Percentiles rank a stretch among this genome's conserved stretches.
Evolutionary conservation across 2,329 filamentous ascomycete species (phyloP).

Genomic region (Colletotrichum paranaense): DNA sequence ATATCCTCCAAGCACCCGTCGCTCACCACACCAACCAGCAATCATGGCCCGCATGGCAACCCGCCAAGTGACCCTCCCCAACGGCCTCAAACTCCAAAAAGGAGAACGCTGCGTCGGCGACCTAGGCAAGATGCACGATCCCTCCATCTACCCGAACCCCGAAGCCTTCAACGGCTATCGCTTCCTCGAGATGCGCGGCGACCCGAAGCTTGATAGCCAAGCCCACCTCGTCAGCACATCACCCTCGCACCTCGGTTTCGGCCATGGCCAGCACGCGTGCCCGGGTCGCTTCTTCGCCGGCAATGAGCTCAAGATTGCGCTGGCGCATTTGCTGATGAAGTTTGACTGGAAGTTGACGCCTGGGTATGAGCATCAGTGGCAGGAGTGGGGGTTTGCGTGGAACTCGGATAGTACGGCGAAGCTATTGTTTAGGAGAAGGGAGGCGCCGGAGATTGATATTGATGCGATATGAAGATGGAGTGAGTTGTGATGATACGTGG

Average conservation of each 20-base stretch:
- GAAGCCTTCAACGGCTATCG: constrained; percentile 9
- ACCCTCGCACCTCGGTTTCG: constrained; percentile 49
- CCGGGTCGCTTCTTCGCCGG: constrained; percentile 58
- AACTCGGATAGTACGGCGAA: constrained; percentile 10
- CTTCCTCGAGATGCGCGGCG: constrained; percentile 12
- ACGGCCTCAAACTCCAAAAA: constrained; percentile 19
- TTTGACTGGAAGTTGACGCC: constrained; percentile 20
- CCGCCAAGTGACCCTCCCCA: background rate
- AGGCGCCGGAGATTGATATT: constrained; percentile 26
- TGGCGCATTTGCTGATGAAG: constrained; percentile 30
- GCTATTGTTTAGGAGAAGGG: constrained; percentile 19
- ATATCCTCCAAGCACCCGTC: background rate
- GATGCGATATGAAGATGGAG: background rate
- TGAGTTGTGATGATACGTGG: no score
- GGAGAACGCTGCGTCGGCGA: constrained; percentile 26
- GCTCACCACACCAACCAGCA: background rate
- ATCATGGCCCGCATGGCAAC: constrained; percentile 25
- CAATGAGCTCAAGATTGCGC: constrained; percentile 53
- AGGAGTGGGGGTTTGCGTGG: background rate
- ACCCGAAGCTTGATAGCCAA: background rate
- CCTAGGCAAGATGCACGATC: constrained; percentile 5
- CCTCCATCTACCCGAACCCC: constrained; percentile 1
- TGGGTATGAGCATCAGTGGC: constrained; percentile 12
- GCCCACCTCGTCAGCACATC: constrained; percentile 53
- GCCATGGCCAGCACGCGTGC: constrained; percentile 51